Evolutionary conservation across 2,329 filamentous ascomycete species (phyloP).

Genomic region (Penicillium sp.): DNA sequence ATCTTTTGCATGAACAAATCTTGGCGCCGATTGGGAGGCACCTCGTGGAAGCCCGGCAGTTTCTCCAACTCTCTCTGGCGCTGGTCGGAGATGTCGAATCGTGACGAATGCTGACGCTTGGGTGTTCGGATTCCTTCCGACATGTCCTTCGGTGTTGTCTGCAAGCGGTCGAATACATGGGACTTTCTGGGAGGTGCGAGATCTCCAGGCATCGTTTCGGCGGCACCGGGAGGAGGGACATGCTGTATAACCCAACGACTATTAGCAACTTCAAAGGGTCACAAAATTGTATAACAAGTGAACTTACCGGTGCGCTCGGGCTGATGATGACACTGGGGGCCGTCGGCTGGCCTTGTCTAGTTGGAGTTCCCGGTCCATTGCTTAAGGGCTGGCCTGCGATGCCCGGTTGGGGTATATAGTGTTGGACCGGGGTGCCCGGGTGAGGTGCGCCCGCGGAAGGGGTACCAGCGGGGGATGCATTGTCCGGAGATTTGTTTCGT

Average conservation of each 20-base stretch:
- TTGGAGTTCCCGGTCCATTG: constrained; percentile 61
- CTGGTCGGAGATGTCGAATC: constrained; percentile 96
- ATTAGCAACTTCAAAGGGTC: constrained; percentile 5
- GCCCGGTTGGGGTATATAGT: constrained; percentile 40
- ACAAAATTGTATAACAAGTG: constrained; percentile 8
- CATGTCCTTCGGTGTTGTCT: constrained; percentile 93
- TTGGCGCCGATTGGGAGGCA: constrained; percentile 88
- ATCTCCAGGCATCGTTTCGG: constrained; percentile 97
- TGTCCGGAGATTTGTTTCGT: constrained; percentile 69
- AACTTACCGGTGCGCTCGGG: constrained; percentile 82
- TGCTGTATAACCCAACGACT: constrained; percentile 57
- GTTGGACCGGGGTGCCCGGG: constrained; percentile 35
- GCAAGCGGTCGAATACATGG: constrained; percentile 80
- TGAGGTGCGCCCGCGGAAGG: constrained; percentile 29
- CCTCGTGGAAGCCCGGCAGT: constrained; percentile 95
- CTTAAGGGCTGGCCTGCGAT: constrained; percentile 37
- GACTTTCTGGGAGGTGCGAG: constrained; percentile 95
- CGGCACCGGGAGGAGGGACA: constrained; percentile 83
- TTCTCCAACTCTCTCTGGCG: constrained; percentile 88
- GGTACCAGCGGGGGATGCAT: constrained; percentile 33
- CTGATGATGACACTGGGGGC: constrained; percentile 92
- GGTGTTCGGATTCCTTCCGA: constrained; percentile 93
- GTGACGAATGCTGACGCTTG: constrained; percentile 93
- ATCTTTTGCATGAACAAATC: constrained; percentile 99
- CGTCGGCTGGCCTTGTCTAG: constrained; percentile 60